phyloP scores from a whole-genome alignment of 2,329 filamentous ascomycete species.

The Leptodontidium sp. region DNA sequence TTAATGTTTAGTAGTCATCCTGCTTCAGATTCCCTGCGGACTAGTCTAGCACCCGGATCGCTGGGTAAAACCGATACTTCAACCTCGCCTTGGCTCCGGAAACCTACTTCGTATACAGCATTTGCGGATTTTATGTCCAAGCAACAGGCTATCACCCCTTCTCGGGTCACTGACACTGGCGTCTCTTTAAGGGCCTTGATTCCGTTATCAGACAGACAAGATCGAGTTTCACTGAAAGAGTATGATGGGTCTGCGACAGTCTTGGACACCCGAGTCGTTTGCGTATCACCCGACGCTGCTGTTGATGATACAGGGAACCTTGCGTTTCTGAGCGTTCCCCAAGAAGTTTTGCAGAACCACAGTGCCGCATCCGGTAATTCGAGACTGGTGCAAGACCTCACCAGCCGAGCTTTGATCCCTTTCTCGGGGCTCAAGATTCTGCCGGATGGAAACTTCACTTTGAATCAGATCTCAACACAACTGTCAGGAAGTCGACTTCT shows the following conservation, averaged over 20 bases:
- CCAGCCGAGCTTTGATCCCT: not conserved
- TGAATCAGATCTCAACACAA: conserved; percentile 6
- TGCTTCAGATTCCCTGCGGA: not conserved
- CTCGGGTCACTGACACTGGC: conserved; percentile 6
- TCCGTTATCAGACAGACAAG: not conserved
- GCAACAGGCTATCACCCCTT: not conserved
- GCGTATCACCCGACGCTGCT: conserved; percentile 1
- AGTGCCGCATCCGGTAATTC: not conserved
- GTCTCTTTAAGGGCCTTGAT: not conserved
- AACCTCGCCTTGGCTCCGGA: not conserved
- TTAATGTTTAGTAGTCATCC: not conserved
- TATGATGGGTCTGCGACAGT: not conserved
- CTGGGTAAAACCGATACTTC: not conserved
- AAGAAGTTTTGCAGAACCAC: conserved; percentile 1
- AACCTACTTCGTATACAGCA: not conserved
- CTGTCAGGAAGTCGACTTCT: not conserved
- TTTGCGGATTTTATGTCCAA: not conserved
- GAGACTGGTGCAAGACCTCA: not conserved
- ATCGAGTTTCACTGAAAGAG: conserved; percentile 1
- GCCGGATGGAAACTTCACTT: not conserved
- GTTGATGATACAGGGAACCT: not conserved
- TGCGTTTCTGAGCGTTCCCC: not conserved
- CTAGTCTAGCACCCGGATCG: not conserved
- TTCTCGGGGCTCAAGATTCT: not conserved
- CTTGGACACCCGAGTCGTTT: conserved; percentile 2